These are phyloP conservation scores for Cymbidium sinense DNA, from an alignment of 106 monocot genomes.

Conservation along the genomic window DNA sequence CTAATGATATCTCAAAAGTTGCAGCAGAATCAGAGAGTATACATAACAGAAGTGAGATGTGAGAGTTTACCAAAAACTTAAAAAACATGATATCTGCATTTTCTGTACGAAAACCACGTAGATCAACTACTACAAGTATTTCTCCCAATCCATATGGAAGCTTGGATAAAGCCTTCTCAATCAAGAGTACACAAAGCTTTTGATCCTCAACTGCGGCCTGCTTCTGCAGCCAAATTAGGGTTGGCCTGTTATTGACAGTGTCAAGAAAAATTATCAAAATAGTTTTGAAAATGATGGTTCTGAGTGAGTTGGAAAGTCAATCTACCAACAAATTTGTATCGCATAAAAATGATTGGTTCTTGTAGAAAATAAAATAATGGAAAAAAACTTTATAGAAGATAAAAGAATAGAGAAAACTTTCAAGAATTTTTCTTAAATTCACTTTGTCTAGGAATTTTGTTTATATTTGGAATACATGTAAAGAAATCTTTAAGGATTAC, in stretches of 20 bases:
- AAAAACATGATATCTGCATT: slow-evolving; percentile 74
- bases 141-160: slow-evolving; percentile 63
- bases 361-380: too few relatives aligned
- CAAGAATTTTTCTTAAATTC: too few relatives aligned
- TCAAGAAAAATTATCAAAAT: background rate
- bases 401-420: too few relatives aligned
- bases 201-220: slow-evolving; percentile 64
- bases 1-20: background rate
- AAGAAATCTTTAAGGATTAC: too few relatives aligned
- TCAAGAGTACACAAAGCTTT: slow-evolving; percentile 72
- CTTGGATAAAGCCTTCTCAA: slow-evolving; percentile 79
- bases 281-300: background rate
- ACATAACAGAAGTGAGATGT: background rate
- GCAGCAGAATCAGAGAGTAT: background rate
- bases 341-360: background rate
- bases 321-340: background rate
- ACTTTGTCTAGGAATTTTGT: too few relatives aligned
- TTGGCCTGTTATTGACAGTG: slow-evolving; percentile 16
- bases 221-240: slow-evolving; percentile 53
- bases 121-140: slow-evolving; percentile 81
- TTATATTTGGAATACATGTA: too few relatives aligned
- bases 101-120: slow-evolving; percentile 50
- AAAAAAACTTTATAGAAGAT: too few relatives aligned
- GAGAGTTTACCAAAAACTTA: slow-evolving; percentile 66
- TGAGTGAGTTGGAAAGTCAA: background rate